Percentiles rank a stretch among this genome's conserved stretches.
Conservation (phyloP, 495 filamentous ascomycete species). For the Daldinia childiae region DNA sequence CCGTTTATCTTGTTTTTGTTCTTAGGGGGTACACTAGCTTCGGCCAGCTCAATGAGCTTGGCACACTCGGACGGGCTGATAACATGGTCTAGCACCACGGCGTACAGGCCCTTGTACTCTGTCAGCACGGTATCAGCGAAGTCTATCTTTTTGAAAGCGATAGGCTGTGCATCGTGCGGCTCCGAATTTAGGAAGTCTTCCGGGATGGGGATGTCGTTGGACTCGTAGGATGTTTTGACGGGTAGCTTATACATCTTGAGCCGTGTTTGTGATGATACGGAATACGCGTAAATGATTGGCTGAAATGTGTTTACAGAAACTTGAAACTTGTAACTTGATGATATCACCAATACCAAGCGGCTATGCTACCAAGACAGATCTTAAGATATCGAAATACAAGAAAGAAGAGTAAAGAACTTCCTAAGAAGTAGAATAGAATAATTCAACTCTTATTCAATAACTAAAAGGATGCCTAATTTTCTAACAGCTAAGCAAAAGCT, state of each 20-base stretch:
- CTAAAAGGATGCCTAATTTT: constrained; percentile 8
- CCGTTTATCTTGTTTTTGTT: constrained; percentile 25
- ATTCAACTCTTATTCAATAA: not conserved
- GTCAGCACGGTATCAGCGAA: constrained; percentile 61
- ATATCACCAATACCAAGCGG: not conserved
- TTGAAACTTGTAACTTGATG: not conserved
- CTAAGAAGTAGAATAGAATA: not conserved
- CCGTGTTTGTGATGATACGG: not conserved
- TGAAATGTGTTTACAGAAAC: not conserved
- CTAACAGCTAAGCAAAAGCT: not conserved
- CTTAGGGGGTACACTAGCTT: constrained; percentile 54
- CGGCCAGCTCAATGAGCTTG: constrained; percentile 64
- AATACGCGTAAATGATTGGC: not conserved
- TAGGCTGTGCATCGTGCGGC: constrained; percentile 46
- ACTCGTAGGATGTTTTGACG: constrained; percentile 41
- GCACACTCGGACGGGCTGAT: constrained; percentile 69
- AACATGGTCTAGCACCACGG: constrained; percentile 71
- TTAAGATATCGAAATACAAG: no score
- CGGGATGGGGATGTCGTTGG: constrained; percentile 48
- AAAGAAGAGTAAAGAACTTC: not conserved
- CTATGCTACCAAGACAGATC: no score
- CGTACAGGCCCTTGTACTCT: constrained; percentile 64
- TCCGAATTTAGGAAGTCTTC: constrained; percentile 45
- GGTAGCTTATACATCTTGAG: constrained; percentile 1
- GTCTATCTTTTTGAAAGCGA: constrained; percentile 58